phyloP scores from a whole-genome alignment of 176 grass and related monocot genomes.

The Oryza longistaminata region DNA sequence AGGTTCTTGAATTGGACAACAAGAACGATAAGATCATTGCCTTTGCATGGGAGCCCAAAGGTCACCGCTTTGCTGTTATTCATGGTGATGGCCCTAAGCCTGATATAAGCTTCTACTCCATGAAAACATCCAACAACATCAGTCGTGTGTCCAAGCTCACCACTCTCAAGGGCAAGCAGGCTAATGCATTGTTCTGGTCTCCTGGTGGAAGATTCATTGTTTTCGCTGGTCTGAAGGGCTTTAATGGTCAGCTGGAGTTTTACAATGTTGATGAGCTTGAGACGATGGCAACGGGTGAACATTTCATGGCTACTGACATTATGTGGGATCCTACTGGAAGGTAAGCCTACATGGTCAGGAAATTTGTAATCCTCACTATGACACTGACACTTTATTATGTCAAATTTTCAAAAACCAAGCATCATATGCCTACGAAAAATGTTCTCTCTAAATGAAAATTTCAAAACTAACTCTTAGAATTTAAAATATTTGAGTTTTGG shows the following conservation, averaged over 20 bases:
- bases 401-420: neutral
- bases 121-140: conserved; percentile 56
- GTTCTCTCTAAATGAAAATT: neutral
- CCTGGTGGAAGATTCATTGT: conserved; percentile 78
- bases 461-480: neutral
- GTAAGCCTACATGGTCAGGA: conserved; percentile 37
- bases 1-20: conserved; percentile 93
- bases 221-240: conserved; percentile 89
- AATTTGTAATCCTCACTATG: neutral
- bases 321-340: conserved; percentile 96
- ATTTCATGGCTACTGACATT: conserved; percentile 96
- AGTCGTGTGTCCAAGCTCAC: conserved; percentile 75
- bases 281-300: conserved; percentile 92
- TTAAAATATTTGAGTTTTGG: neutral
- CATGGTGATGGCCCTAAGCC: conserved; percentile 85
- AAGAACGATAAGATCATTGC: conserved; percentile 98
- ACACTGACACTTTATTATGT: neutral
- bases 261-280: conserved; percentile 96
- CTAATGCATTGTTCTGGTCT: conserved; percentile 89
- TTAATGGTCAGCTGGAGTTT: conserved; percentile 94
- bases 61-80: conserved; percentile 89
- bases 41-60: conserved; percentile 94
- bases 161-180: conserved; percentile 88
- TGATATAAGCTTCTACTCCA: conserved; percentile 84
- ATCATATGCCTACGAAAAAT: neutral